phyloP scores from a whole-genome alignment of 176 grass and related monocot genomes.

The Oryza nivara region DNA sequence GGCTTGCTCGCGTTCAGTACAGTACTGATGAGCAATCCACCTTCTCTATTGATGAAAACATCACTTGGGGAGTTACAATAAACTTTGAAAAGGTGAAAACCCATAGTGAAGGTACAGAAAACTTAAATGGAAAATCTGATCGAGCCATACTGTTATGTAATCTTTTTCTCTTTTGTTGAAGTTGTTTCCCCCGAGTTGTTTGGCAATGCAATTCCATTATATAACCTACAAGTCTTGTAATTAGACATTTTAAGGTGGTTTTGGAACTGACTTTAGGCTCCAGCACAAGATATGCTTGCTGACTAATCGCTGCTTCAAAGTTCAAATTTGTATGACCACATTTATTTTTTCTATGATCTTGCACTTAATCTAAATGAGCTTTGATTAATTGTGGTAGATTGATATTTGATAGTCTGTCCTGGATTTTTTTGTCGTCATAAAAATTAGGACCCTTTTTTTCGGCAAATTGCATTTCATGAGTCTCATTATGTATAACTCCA shows the following conservation, averaged over 20 bases:
- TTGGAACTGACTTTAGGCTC: conserved; percentile 2
- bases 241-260: conserved; percentile 4
- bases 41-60: conserved; percentile 56
- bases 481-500: background rate
- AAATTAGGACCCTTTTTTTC: background rate
- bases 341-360: conserved; percentile 23
- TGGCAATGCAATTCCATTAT: conserved; percentile 13
- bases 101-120: conserved; percentile 64
- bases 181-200: conserved; percentile 11
- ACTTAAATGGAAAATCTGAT: conserved; percentile 17
- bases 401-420: background rate
- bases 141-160: background rate
- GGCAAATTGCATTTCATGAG: background rate
- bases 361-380: conserved; percentile 24
- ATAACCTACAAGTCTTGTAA: background rate
- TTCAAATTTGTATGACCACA: conserved; percentile 8
- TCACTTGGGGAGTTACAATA: conserved; percentile 80
- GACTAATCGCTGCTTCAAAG: background rate
- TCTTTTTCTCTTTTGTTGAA: conserved; percentile 31
- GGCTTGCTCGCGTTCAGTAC: conserved; percentile 65
- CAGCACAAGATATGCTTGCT: conserved; percentile 11
- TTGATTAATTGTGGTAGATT: background rate
- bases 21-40: conserved; percentile 50
- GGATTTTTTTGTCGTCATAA: background rate
- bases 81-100: conserved; percentile 87